Evolutionary conservation across 371 early-diverging fungal genomes (phyloP).

Genomic region (Mortierella sp.): DNA sequence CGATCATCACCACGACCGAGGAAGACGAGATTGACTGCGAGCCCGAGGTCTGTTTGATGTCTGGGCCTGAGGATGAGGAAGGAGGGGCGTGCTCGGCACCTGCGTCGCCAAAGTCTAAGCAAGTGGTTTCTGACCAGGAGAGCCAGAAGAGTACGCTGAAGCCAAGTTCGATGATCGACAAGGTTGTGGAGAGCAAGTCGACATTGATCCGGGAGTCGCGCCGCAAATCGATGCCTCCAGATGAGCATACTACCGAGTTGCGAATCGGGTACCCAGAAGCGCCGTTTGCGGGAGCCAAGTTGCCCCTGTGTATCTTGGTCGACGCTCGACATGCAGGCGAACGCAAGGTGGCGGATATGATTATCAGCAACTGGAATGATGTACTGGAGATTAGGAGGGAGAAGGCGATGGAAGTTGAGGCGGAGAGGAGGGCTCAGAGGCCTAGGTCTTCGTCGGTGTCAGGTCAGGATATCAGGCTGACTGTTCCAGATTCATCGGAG

Average conservation of each 20-base stretch:
- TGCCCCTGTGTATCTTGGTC: slow-evolving; percentile 45
- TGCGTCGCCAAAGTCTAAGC: background rate
- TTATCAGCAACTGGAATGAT: slow-evolving; percentile 41
- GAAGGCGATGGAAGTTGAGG: slow-evolving; percentile 9
- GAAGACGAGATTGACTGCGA: slow-evolving; percentile 55
- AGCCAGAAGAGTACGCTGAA: background rate
- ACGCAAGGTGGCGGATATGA: slow-evolving; percentile 28
- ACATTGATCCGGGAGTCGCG: background rate
- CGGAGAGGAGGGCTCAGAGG: background rate
- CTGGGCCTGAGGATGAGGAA: slow-evolving; percentile 31
- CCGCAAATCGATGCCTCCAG: slow-evolving; percentile 11
- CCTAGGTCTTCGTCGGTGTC: background rate
- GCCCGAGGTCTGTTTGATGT: slow-evolving; percentile 48
- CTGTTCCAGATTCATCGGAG: background rate
- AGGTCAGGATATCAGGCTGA: background rate
- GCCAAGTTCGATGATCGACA: background rate
- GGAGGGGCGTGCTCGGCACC: slow-evolving; percentile 17
- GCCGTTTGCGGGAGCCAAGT: slow-evolving; percentile 44
- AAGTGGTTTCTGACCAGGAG: background rate
- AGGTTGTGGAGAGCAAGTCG: background rate
- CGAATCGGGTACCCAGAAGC: slow-evolving; percentile 39
- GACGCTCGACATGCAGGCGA: slow-evolving; percentile 19
- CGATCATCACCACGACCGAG: slow-evolving; percentile 26
- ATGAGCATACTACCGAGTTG: slow-evolving; percentile 6
- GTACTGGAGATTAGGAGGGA: slow-evolving; percentile 21